A percentile compares a stretch with the other conserved stretches of the same genome.
These are phyloP conservation scores for Calonectria multiphialidica DNA, from an alignment of 2,329 filamentous ascomycete genomes.

Conservation along the genomic window DNA sequence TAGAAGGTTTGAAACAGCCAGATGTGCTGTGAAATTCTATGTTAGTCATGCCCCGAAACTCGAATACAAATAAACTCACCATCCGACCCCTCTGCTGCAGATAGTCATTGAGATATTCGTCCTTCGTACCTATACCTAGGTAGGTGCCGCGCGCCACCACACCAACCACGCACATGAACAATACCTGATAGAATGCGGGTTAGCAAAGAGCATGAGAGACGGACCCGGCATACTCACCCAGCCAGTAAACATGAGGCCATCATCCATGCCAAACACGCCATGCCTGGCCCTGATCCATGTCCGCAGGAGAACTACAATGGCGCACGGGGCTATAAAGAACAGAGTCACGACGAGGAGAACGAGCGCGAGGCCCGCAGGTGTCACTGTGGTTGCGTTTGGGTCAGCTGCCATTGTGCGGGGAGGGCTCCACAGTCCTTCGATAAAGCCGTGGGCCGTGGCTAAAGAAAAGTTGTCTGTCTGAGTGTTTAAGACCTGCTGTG, in stretches of 20 bases:
- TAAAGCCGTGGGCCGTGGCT: background rate
- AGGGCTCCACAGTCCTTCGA: background rate
- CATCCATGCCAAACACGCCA: conserved; percentile 9
- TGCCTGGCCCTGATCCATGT: conserved; percentile 7
- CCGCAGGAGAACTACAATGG: background rate
- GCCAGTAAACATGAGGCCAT: conserved; percentile 15
- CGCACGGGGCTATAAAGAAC: background rate
- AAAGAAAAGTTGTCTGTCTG: background rate
- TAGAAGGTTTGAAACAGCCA: background rate
- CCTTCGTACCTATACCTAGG: background rate
- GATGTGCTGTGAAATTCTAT: background rate
- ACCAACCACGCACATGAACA: background rate
- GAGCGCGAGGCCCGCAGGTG: conserved; percentile 16
- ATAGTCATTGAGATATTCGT: background rate
- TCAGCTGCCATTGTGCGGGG: conserved; percentile 12
- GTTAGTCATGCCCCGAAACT: background rate
- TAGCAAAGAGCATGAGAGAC: background rate
- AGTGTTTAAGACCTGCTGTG: background rate
- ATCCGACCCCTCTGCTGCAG: background rate
- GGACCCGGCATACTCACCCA: conserved; percentile 1
- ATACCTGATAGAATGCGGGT: background rate
- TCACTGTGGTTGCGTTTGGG: background rate
- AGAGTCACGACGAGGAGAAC: background rate
- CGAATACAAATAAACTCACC: background rate
- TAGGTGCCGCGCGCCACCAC: background rate